These are phyloP conservation scores for Dictyostelium purpureum DNA, from an alignment of 78 protist species.

Conservation along the genomic window DNA sequence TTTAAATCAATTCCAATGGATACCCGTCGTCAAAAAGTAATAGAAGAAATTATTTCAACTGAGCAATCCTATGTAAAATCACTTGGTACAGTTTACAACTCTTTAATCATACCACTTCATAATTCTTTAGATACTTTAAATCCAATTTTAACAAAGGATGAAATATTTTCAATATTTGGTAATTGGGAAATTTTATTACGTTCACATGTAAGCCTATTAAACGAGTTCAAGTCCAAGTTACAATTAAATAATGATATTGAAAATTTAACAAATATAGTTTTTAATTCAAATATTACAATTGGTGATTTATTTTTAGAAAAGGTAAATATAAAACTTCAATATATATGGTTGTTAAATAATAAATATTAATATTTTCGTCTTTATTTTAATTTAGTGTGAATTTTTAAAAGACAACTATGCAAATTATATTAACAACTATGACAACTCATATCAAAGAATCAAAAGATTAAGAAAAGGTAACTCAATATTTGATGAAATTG, in stretches of 20 bases:
- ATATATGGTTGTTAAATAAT: background rate
- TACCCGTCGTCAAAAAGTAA: conserved; percentile 52
- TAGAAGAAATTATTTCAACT: conserved; percentile 70
- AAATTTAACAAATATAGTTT: background rate
- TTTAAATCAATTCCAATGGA: conserved; percentile 57
- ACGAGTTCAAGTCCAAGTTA: conserved; percentile 44
- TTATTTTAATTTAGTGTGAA: background rate
- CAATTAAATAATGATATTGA: background rate
- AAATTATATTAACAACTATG: conserved; percentile 67
- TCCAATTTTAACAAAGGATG: conserved; percentile 24
- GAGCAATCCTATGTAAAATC: conserved; percentile 69
- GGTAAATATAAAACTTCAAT: background rate
- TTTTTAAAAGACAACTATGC: conserved; percentile 55
- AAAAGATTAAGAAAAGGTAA: conserved; percentile 67
- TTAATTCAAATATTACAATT: conserved; percentile 25
- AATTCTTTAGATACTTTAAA: background rate
- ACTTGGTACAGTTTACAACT: conserved; percentile 6
- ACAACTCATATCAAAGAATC: conserved; percentile 53
- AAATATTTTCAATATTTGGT: conserved; percentile 67
- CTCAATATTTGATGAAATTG: conserved; percentile 37
- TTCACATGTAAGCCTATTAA: conserved; percentile 5
- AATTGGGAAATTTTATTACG: conserved; percentile 65
- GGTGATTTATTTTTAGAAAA: conserved; percentile 74
- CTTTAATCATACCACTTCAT: conserved; percentile 32
- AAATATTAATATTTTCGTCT: background rate